Evolutionary conservation across 2,329 filamentous ascomycete genomes (phyloP).

Genomic region (Fusarium subtropicale): DNA sequence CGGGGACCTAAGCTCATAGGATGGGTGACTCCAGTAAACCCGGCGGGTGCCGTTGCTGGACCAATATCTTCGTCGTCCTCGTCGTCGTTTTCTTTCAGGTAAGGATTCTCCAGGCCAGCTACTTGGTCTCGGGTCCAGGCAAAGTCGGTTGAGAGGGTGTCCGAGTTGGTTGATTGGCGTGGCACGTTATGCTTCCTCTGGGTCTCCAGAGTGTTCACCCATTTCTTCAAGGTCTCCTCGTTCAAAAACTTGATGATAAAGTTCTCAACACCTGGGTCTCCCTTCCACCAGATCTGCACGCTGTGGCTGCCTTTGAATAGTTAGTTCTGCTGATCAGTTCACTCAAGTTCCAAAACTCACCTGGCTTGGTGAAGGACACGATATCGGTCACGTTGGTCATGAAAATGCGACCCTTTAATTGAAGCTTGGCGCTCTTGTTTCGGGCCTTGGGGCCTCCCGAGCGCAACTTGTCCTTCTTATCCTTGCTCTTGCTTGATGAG

Average conservation of each 20-base stretch:
- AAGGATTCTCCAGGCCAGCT: slow-evolving; percentile 81
- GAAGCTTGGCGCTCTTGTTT: slow-evolving; percentile 81
- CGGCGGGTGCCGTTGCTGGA: slow-evolving; percentile 52
- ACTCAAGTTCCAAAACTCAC: slow-evolving; percentile 61
- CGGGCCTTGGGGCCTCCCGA: slow-evolving; percentile 67
- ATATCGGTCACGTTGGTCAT: slow-evolving; percentile 99
- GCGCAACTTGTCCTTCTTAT: slow-evolving; percentile 75
- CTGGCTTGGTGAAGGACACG: slow-evolving; percentile 86
- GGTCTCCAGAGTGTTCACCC: slow-evolving; percentile 81
- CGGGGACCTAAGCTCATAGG: slow-evolving; percentile 47
- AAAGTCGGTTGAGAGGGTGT: slow-evolving; percentile 76
- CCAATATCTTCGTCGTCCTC: slow-evolving; percentile 67
- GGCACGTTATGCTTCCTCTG: slow-evolving; percentile 75
- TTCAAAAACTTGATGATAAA: slow-evolving; percentile 94
- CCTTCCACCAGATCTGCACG: slow-evolving; percentile 98
- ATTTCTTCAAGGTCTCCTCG: slow-evolving; percentile 93
- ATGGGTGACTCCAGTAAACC: slow-evolving; percentile 50
- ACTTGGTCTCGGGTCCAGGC: slow-evolving; percentile 79
- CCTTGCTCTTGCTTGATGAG: slow-evolving; percentile 83
- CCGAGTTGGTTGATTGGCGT: slow-evolving; percentile 59
- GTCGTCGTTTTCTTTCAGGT: slow-evolving; percentile 70
- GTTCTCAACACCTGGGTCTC: slow-evolving; percentile 93
- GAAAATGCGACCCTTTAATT: slow-evolving; percentile 96
- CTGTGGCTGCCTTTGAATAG: slow-evolving; percentile 80
- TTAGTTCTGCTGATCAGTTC: slow-evolving; percentile 44